Evolutionary conservation across 2,329 filamentous ascomycete species (phyloP), one percentile per base, ranked within the genome.

Genomic region (Penicillium sp.): DNA sequence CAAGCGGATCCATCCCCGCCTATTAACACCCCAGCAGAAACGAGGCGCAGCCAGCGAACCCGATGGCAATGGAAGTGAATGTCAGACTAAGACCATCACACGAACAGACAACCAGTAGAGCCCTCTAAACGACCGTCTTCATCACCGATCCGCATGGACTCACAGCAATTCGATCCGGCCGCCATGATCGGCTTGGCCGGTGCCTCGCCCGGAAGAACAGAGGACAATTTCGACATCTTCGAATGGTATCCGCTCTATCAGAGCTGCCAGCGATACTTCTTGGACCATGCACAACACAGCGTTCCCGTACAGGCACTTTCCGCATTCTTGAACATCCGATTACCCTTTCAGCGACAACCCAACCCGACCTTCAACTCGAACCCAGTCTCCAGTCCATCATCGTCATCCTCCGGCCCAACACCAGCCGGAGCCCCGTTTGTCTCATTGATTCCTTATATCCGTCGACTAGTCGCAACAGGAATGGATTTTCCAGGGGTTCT

Each of bases 211-310:
- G 67, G 62, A 21, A 53, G 71, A 42, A 69, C 71, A 52, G 74
- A 76, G 53, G 71, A 76, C 49, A 75, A 79, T 56, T 85, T 76
- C 55, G 75, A 78, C 71, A 88, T 96, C 59, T 87, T 96, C 69
- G 88, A 91, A 55, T 97, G 94, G 94, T 89, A 95, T 70, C 89
- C 90, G 9, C 87, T 88, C 54, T 95, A 95, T 71, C 87, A 94
- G 73, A 91, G 85, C 60, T 99, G 94, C 74, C 85, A 93, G 61
- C 84, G 85, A 52, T 96, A 93, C 76, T 99, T 97, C 68, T 79
- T 97, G 65, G 90, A 96, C 65, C 86, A 93, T 67, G 90, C 91
- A 6, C 93, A 97, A 70, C 86, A 95, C 71, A 88, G 85, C 58
- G 82, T 81, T 16, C 83, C 87, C 9, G 90, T 96, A 13, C 92